A percentile compares a stretch with the other conserved stretches of the same genome.
phyloP scores from a whole-genome alignment of 495 filamentous ascomycete species.

The Cercophora samala region DNA sequence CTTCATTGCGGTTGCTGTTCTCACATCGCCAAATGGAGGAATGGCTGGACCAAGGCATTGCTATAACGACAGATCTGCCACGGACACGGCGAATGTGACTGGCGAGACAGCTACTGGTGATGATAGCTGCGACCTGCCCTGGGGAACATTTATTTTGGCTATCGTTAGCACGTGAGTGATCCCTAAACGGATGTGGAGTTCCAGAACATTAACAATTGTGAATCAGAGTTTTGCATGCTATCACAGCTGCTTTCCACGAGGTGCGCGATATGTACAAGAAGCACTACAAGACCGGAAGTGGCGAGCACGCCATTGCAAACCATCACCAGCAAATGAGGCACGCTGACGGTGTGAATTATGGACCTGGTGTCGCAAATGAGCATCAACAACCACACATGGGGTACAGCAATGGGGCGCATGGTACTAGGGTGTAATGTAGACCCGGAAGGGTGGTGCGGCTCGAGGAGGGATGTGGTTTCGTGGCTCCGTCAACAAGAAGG shows the following conservation, averaged over 20 bases:
- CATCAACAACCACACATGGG: not conserved
- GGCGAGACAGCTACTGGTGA: conserved; percentile 9
- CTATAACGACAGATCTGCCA: conserved; percentile 14
- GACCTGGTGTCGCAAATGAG: not conserved
- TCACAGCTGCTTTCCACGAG: conserved; percentile 28
- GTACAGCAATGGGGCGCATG: not conserved
- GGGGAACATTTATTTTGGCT: conserved; percentile 18
- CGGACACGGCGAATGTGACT: conserved; percentile 12
- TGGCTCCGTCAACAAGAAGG: not conserved
- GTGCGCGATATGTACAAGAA: conserved; percentile 20
- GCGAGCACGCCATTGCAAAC: conserved; percentile 3
- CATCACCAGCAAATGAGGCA: not conserved
- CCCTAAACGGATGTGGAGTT: not conserved
- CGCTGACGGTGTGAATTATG: not conserved
- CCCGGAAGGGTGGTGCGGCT: too few species aligned
- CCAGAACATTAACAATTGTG: not conserved
- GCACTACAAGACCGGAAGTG: not conserved
- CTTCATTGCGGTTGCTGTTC: conserved; percentile 35
- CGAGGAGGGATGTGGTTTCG: too few species aligned
- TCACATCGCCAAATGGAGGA: conserved; percentile 34
- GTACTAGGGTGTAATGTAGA: not conserved
- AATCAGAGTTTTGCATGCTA: conserved; percentile 15
- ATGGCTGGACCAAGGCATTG: conserved; percentile 24
- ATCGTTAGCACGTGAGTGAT: conserved; percentile 20
- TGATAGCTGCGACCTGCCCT: conserved; percentile 18